Evolutionary conservation across 2,329 filamentous ascomycete species (phyloP).

Genomic region (Paecilomyces dactylethromorphus): DNA sequence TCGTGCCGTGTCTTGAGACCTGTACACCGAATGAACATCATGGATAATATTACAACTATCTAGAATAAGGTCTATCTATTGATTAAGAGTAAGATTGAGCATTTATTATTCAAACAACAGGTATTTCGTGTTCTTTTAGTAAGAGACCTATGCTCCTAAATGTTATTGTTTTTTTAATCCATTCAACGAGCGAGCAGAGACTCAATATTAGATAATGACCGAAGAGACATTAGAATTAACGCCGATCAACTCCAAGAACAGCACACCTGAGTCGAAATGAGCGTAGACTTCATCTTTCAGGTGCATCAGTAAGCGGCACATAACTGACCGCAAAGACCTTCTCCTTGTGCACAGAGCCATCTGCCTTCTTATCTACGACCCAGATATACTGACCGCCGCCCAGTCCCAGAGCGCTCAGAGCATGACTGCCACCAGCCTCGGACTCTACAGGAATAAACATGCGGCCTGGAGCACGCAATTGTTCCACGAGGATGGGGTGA

Average conservation of each 20-base stretch:
- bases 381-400: slow-evolving; percentile 51
- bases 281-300: slow-evolving; percentile 21
- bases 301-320: slow-evolving; percentile 58
- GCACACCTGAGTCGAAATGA: background rate
- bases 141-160: background rate
- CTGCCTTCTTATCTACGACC: slow-evolving; percentile 55
- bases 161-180: background rate
- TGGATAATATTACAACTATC: no score
- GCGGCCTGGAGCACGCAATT: slow-evolving; percentile 71
- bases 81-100: no score
- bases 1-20: no score
- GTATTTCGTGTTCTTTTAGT: background rate
- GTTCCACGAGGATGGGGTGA: slow-evolving; percentile 65
- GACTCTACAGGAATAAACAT: slow-evolving; percentile 59
- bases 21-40: no score
- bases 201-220: background rate
- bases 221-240: background rate
- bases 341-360: slow-evolving; percentile 50
- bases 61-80: no score
- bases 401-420: slow-evolving; percentile 11
- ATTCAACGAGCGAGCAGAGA: background rate
- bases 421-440: slow-evolving; percentile 24
- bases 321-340: slow-evolving; percentile 58
- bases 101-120: background rate
- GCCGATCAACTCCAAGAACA: background rate